Conservation (phyloP, 129 eudicot genomes). For the Calendula officinalis region DNA sequence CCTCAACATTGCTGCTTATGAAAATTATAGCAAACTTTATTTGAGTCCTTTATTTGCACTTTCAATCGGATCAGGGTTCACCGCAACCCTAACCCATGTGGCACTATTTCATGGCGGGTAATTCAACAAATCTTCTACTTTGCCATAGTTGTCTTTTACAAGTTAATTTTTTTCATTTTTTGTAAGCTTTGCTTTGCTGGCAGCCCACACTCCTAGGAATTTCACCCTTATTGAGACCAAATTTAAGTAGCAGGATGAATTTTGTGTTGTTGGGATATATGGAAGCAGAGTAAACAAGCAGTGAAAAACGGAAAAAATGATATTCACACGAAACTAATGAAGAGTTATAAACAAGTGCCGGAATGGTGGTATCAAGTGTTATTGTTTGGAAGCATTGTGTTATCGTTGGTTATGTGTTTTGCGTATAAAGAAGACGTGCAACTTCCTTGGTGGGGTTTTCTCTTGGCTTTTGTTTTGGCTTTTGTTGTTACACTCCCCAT, state of each 20-base stretch:
- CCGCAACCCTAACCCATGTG: slow-evolving; percentile 85
- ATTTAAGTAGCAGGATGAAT: too few relatives aligned
- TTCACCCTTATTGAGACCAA: too few relatives aligned
- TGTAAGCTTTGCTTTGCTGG: too few relatives aligned
- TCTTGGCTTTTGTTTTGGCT: slow-evolving; percentile 84
- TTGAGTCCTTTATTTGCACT: slow-evolving; percentile 92
- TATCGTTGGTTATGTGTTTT: slow-evolving; percentile 74
- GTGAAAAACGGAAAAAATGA: slow-evolving; percentile 59
- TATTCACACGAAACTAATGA: slow-evolving; percentile 76
- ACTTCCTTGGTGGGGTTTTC: slow-evolving; percentile 96
- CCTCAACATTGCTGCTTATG: slow-evolving; percentile 71
- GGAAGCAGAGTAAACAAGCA: slow-evolving; percentile 87
- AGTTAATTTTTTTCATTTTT: too few relatives aligned
- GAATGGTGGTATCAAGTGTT: slow-evolving; percentile 85
- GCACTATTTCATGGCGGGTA: slow-evolving; percentile 88
- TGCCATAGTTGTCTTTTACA: too few relatives aligned
- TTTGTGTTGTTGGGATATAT: slow-evolving; percentile 55
- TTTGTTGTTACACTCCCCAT: slow-evolving; percentile 84
- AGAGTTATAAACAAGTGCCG: slow-evolving; percentile 83
- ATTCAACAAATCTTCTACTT: neutral
- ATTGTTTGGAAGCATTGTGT: slow-evolving; percentile 57
- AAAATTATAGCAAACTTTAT: slow-evolving; percentile 76
- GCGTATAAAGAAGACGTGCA: slow-evolving; percentile 87
- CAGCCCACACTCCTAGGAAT: too few relatives aligned
- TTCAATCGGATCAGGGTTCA: slow-evolving; percentile 91